These are phyloP conservation scores for Gleditsia sinensis DNA, from an alignment of 306 rosid species.

Conservation along the genomic window DNA sequence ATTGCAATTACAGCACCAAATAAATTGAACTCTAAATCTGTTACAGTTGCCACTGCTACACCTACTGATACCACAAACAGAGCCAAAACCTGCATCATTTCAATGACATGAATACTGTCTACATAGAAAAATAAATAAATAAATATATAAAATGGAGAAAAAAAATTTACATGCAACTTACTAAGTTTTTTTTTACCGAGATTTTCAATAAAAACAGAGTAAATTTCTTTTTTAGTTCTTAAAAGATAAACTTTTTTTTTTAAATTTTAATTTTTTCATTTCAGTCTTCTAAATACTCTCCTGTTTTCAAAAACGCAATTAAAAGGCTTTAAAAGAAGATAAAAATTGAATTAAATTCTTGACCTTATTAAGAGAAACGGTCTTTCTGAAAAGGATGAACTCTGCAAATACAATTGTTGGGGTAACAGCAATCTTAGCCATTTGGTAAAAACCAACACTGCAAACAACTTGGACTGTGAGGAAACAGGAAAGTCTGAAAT, in stretches of 20 bases:
- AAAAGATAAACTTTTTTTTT: no score
- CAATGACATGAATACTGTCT: conserved; percentile 28
- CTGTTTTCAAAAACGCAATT: no score
- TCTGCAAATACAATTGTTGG: conserved; percentile 91
- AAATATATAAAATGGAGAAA: no score
- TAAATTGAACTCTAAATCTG: conserved; percentile 87
- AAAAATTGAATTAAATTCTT: neutral
- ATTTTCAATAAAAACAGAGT: no score
- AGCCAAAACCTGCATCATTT: conserved; percentile 73
- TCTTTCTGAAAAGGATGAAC: conserved; percentile 71
- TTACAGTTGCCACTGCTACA: conserved; percentile 86
- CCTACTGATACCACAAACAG: conserved; percentile 71
- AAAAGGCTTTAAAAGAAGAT: conserved; percentile 17
- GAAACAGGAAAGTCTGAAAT: neutral
- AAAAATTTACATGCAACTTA: no score
- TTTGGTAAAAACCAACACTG: conserved; percentile 97
- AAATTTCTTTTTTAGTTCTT: no score
- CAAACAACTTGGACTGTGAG: conserved; percentile 37
- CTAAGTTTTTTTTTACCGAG: no score
- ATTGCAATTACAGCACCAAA: conserved; percentile 72
- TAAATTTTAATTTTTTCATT: no score
- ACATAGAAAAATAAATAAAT: no score
- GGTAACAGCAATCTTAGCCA: conserved; percentile 98
- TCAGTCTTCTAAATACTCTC: no score
- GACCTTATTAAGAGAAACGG: conserved; percentile 69